Conservation (phyloP, 371 early-diverging fungal species). For the Actinomortierella ambigua region DNA sequence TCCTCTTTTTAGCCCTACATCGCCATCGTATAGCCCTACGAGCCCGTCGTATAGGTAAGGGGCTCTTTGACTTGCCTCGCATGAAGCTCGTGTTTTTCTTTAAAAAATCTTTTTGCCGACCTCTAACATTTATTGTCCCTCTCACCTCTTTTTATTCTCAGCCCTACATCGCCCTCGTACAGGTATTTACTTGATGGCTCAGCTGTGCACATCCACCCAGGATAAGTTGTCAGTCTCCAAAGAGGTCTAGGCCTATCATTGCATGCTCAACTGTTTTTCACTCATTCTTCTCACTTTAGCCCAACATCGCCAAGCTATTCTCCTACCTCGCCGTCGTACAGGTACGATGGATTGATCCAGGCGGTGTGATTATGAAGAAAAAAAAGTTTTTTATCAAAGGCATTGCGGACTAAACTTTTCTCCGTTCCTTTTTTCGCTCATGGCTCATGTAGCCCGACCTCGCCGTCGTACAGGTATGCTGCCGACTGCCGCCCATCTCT, state of each 20-base stretch:
- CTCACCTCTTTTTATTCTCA: not conserved
- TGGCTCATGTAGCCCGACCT: constrained; percentile 42
- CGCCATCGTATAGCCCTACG: constrained; percentile 70
- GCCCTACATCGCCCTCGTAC: not conserved
- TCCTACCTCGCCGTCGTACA: constrained; percentile 72
- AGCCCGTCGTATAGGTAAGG: constrained; percentile 37
- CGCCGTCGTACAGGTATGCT: constrained; percentile 57
- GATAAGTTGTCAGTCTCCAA: not conserved
- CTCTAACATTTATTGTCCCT: not conserved
- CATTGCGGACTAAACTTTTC: not conserved
- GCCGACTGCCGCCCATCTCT: constrained; percentile 43
- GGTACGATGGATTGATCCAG: constrained; percentile 3
- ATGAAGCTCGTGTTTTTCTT: too few species aligned
- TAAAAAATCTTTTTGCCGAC: too few species aligned
- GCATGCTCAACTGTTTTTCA: constrained; percentile 46
- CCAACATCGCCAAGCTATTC: constrained; percentile 84
- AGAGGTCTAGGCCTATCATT: too few species aligned
- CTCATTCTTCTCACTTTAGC: constrained; percentile 69
- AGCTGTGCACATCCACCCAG: not conserved
- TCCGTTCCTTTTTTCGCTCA: constrained; percentile 63
- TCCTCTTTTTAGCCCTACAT: too few species aligned
- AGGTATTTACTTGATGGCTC: too few species aligned
- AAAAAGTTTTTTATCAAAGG: too few species aligned
- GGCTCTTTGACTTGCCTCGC: too few species aligned
- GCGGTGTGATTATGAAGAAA: too few species aligned